Evolutionary conservation across 2,329 filamentous ascomycete genomes (phyloP), one percentile per base, ranked within the genome.

Genomic region (Colletotrichum costaricense): DNA sequence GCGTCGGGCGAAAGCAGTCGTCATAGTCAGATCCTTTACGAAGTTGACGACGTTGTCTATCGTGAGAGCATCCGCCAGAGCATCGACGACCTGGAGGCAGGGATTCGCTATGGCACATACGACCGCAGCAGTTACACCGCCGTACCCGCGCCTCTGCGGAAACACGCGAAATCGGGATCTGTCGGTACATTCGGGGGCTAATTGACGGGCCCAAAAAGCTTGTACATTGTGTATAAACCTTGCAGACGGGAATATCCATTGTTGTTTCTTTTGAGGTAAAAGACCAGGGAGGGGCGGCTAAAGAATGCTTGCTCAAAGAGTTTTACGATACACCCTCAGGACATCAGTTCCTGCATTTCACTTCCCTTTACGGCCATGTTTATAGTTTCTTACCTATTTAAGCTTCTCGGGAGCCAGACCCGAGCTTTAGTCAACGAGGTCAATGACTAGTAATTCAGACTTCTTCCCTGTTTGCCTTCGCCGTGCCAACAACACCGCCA

Each of bases 301-400:
- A n/a, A n/a, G 42, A 67, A 28, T 63, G 22, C 19, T 52, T 26
- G 42, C 66, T 66, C 22, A 24, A 26, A 35, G 12, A 26, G 38
- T 14, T 59, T 69, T 59, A 64, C 59, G 60, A 65, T 69, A 69
- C 67, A 69, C 66, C 69, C 30, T n/a, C n/a, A 69, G 55, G 42
- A 46, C 59, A 42, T 26, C 46, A 55, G 67, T 65, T 64, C 56
- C 71, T 70, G 69, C 59, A 59, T 55, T 22, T 64, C 19, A 56
- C 54, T 52, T 62, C 33, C 35, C 52, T 24, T 71, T 70, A 49
- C n/a, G 60, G 35, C 69, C 60, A 64, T 72, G 30, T 63, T 11
- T 68, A 26, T 68, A 63, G n/a, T 42, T 69, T 42, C 19, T 35
- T 65, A 58, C 56, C 54, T 16, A 49, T 57, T 22, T 64, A 49